Evolutionary conservation across 768 basidiomycete species (phyloP), one percentile per base, ranked within the genome.

Genomic region (Pleurotus salmoneostramineus): DNA sequence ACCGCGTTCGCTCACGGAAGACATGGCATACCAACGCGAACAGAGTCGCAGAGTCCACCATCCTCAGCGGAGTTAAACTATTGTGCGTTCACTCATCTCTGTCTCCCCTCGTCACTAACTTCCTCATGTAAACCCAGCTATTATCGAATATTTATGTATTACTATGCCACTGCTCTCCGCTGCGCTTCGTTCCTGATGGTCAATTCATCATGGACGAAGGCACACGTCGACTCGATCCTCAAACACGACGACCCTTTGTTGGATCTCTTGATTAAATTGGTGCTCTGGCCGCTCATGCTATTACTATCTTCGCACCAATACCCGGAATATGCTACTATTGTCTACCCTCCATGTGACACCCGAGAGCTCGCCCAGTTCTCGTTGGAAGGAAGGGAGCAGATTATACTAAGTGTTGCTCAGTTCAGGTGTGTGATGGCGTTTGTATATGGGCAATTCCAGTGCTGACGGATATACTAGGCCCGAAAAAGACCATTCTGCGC

Each of bases 291-390:
- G 1, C 68, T 84, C 10, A 57, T 78, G 3, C 7, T 76, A n/a
- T 65, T 71, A n/a, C 47, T 76, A 46, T 62, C 35, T 8, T 4
- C 56, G 10, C 66, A 70, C 43, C 63, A 7, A 12, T 7, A 4
- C 43, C 69, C 7, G 64, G 70, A 2, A 63, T 60, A 11, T 47
- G 21, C 58, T 11, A 72, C 81, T 6, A 86, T 87, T 48, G 91
- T 97, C 1, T 98, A 93, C 68, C 96, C 97, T 0, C 91, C 97
- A 0, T 98, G 97, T 66, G 92, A 96, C 63, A 95, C 91, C 0
- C 77, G 77, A 11, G 87, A 83, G 62, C 84, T 97, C 72, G 73
- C 74, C 8, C 69, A 67, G 36, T 89, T 85, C 63, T 67, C 79
- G 1, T 71, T 89, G 27, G 75, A 76, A 54, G 68, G 68, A 7